phyloP scores from a whole-genome alignment of 352 stramenopile species.

The Thraustochytrium sp. region DNA sequence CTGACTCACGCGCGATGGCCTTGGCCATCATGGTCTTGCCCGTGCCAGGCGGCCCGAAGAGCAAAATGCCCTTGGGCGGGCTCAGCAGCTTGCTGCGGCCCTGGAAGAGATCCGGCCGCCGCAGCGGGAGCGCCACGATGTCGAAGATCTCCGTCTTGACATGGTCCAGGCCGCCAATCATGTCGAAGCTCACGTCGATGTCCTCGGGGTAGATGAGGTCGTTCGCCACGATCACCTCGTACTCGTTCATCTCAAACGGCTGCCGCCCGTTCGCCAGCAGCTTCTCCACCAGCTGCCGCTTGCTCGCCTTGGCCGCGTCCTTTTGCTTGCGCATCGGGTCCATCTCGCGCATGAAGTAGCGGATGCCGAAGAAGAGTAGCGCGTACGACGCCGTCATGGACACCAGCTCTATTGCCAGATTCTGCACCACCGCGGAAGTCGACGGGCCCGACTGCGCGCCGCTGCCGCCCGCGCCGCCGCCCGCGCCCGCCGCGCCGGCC shows the following conservation, averaged over 20 bases:
- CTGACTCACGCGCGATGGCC: conserved; percentile 93
- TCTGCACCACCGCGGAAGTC: conserved; percentile 12
- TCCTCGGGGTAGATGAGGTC: conserved; percentile 43
- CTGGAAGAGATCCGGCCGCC: conserved; percentile 92
- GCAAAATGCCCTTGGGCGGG: conserved; percentile 67
- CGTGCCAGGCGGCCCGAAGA: conserved; percentile 89
- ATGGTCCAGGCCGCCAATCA: conserved; percentile 74
- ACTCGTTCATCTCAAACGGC: conserved; percentile 17
- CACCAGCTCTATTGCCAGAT: conserved; percentile 18
- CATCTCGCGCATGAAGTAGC: conserved; percentile 38
- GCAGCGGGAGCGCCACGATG: conserved; percentile 97
- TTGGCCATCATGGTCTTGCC: conserved; percentile 98
- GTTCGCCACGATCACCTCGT: conserved; percentile 28
- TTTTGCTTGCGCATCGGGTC: conserved; percentile 10
- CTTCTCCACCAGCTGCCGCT: conserved; percentile 1
- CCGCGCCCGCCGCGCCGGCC: neutral
- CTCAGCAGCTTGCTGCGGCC: conserved; percentile 50
- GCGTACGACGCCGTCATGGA: conserved; percentile 18
- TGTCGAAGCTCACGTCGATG: conserved; percentile 39
- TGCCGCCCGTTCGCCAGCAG: neutral
- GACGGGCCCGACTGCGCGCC: neutral
- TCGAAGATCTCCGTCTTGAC: conserved; percentile 96
- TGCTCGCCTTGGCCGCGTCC: neutral
- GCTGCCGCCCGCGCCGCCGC: neutral
- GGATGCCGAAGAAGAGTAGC: conserved; percentile 9